phyloP scores from a whole-genome alignment of 202 grass and related monocot genomes.

The Zoysia matrella region DNA sequence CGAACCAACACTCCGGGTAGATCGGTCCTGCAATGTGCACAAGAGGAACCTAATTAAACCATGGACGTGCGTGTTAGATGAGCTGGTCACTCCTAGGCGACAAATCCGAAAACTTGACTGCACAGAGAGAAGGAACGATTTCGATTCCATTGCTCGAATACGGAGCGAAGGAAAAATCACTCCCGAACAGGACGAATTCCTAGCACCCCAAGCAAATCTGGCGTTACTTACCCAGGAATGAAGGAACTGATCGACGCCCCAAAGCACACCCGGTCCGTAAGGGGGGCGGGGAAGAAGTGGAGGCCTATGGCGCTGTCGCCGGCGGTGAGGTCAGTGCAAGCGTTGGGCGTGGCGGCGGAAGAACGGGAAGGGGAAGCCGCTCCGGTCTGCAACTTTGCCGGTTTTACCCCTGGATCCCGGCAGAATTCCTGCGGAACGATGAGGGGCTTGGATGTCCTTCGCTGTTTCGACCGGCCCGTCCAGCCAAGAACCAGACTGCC shows the following conservation, averaged over 20 bases:
- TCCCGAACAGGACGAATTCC: neutral
- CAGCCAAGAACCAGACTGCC: too few species aligned
- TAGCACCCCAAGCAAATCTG: too few species aligned
- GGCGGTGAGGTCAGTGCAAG: neutral
- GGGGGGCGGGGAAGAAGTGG: neutral
- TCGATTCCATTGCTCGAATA: neutral
- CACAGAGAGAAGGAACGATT: neutral
- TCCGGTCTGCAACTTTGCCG: neutral
- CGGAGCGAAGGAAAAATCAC: neutral
- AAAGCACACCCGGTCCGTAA: neutral
- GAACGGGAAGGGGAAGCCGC: neutral
- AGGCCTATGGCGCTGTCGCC: neutral
- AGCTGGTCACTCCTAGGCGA: neutral
- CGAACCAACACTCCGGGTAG: neutral
- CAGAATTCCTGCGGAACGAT: too few species aligned
- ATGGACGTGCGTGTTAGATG: neutral
- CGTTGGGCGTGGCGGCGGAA: slow-evolving; percentile 8
- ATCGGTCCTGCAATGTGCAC: neutral
- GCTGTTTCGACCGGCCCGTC: too few species aligned
- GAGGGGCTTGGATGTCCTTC: too few species aligned
- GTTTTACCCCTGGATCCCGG: too few species aligned
- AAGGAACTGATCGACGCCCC: neutral
- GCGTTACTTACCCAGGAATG: slow-evolving; percentile 14
- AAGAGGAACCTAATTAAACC: neutral
- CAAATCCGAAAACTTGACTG: too few species aligned